Percentiles rank a stretch among this genome's conserved stretches.
These are phyloP conservation scores for Rhododendron molle DNA, from an alignment of 148 eudicot genomes.

Conservation along the genomic window DNA sequence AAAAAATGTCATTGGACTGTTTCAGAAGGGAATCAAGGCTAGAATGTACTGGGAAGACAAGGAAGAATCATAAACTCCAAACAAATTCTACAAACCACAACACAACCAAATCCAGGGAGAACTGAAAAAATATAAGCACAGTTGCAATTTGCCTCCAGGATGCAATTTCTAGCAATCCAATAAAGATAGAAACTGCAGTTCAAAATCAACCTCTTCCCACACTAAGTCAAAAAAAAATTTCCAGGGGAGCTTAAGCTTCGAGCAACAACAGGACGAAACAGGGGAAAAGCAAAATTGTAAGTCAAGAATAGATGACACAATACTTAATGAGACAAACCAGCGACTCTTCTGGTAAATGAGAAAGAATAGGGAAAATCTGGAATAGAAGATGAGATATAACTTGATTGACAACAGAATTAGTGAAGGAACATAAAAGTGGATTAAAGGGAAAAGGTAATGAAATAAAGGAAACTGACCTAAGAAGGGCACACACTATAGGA, in stretches of 20 bases:
- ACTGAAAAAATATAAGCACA: background rate
- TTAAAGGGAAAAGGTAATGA: constrained; percentile 31
- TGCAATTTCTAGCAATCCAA: background rate
- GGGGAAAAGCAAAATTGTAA: background rate
- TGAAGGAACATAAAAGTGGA: constrained; percentile 39
- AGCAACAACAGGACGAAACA: background rate
- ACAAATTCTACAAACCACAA: background rate
- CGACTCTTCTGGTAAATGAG: background rate
- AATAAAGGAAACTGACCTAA: constrained; percentile 75
- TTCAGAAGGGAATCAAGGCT: background rate
- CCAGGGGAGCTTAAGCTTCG: background rate
- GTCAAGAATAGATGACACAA: constrained; percentile 3
- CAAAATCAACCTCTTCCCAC: background rate
- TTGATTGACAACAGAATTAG: constrained; percentile 23
- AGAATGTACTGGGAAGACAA: background rate
- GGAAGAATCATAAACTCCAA: background rate
- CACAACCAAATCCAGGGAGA: constrained; percentile 1
- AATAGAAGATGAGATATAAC: constrained; percentile 4
- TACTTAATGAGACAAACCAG: background rate
- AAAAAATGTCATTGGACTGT: background rate
- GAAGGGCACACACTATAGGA: constrained; percentile 64
- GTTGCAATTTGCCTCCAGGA: background rate
- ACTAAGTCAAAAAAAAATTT: background rate
- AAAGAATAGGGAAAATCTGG: constrained; percentile 4
- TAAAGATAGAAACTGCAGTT: background rate